phyloP scores from a whole-genome alignment of 306 rosid species.

The Fagus sylvatica region DNA sequence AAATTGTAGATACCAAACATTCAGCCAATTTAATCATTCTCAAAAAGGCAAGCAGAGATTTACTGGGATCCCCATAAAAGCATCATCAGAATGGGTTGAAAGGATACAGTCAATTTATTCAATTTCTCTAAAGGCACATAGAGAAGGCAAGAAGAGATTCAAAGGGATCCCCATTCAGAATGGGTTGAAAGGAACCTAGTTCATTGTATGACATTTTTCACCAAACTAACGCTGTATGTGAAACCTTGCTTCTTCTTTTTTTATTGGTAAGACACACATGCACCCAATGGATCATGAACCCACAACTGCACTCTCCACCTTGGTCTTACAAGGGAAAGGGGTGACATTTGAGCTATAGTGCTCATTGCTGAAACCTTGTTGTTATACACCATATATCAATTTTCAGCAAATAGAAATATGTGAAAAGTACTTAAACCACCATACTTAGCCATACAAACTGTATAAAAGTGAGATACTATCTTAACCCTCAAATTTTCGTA shows the following conservation, averaged over 20 bases:
- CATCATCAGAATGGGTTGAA: background rate
- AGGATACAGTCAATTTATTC: background rate
- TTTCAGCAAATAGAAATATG: background rate
- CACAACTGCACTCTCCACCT: no score
- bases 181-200: background rate
- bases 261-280: no score
- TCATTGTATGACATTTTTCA: background rate
- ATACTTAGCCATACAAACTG: slow-evolving; percentile 1
- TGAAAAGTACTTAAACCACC: background rate
- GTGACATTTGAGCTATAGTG: no score
- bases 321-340: no score
- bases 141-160: background rate
- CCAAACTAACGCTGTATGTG: background rate
- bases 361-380: background rate
- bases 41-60: background rate
- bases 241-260: background rate
- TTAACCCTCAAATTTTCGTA: background rate
- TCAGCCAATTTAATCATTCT: background rate
- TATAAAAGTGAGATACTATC: background rate
- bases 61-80: background rate
- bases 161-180: background rate
- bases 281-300: no score
- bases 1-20: background rate
- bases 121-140: background rate
- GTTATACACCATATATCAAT: background rate